phyloP scores from a whole-genome alignment of 371 early-diverging fungal genomes.

The Mortierella sp. region DNA sequence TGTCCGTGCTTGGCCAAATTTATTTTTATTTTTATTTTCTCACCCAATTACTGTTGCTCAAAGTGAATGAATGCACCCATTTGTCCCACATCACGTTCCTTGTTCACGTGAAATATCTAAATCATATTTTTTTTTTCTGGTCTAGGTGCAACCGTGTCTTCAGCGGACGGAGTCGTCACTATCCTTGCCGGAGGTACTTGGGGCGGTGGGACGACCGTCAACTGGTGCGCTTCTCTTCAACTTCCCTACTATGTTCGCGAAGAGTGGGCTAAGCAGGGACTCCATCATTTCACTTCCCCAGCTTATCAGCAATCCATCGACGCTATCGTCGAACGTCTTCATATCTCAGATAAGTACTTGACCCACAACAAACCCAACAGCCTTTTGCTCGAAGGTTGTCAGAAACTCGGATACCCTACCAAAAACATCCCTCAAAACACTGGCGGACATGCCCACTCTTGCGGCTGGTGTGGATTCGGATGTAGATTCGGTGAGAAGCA shows the following conservation, averaged over 20 bases:
- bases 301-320: conserved; percentile 67
- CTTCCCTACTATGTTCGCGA: conserved; percentile 74
- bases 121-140: not conserved
- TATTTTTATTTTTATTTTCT: too few species aligned
- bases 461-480: conserved; percentile 78
- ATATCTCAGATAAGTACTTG: conserved; percentile 65
- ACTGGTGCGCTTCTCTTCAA: conserved; percentile 79
- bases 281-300: conserved; percentile 67
- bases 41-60: too few species aligned
- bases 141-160: conserved; percentile 58
- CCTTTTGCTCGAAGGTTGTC: conserved; percentile 74
- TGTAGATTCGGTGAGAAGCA: conserved; percentile 83
- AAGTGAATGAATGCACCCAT: not conserved
- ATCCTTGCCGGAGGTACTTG: conserved; percentile 74
- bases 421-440: conserved; percentile 80
- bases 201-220: conserved; percentile 79
- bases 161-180: conserved; percentile 62
- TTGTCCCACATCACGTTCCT: not conserved
- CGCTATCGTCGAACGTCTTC: conserved; percentile 66
- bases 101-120: conserved; percentile 11
- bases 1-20: too few species aligned
- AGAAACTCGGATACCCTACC: conserved; percentile 71
- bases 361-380: conserved; percentile 74
- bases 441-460: conserved; percentile 67
- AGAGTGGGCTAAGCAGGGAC: conserved; percentile 80